These are phyloP conservation scores for Penicillium soppii DNA, from an alignment of 495 filamentous ascomycete genomes.

Conservation along the genomic window DNA sequence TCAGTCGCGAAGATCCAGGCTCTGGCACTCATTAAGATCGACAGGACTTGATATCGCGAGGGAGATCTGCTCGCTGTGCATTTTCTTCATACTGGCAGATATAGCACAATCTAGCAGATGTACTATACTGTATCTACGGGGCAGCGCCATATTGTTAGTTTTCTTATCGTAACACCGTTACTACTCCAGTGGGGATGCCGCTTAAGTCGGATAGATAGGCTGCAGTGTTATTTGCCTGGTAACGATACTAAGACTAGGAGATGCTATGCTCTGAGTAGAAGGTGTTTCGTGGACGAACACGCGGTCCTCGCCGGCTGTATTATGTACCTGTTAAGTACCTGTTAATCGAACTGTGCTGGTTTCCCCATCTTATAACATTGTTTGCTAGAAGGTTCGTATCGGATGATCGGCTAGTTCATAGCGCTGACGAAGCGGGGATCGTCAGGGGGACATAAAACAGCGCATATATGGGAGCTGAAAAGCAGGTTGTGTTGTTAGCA, in stretches of 20 bases:
- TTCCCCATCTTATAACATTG: not conserved
- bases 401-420: slow-evolving; percentile 9
- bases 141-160: too few species aligned
- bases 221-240: not conserved
- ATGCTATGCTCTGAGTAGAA: slow-evolving; percentile 6
- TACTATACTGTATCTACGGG: too few species aligned
- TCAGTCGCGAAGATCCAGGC: slow-evolving; percentile 2
- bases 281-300: slow-evolving; percentile 2
- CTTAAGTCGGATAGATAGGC: not conserved
- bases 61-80: not conserved
- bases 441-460: slow-evolving; percentile 10
- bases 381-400: not conserved
- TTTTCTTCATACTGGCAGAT: not conserved
- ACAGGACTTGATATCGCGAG: not conserved
- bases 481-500: not conserved
- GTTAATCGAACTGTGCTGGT: not conserved
- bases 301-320: not conserved
- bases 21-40: not conserved
- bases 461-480: not conserved
- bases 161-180: too few species aligned
- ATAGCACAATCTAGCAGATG: too few species aligned
- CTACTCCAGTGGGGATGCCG: not conserved
- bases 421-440: not conserved
- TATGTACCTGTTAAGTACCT: too few species aligned
- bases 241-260: not conserved